phyloP scores from a whole-genome alignment of 1,139 yeast genomes.

The Taphrina deformans region DNA sequence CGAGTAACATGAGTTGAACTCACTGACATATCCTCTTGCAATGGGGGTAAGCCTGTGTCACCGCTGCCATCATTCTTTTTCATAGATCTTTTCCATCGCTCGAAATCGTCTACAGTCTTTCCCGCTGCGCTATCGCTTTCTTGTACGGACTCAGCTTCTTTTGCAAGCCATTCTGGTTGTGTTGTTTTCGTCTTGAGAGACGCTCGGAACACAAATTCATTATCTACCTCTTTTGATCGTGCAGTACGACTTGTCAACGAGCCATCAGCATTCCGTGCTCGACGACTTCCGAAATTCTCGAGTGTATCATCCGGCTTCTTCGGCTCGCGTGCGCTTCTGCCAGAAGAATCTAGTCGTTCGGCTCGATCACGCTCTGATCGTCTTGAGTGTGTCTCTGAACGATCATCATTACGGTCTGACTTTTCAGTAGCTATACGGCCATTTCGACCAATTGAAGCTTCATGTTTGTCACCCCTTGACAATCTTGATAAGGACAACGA shows the following conservation, averaged over 20 bases:
- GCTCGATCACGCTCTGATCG: conserved; percentile 13
- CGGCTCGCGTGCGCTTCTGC: background rate
- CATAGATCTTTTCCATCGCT: conserved; percentile 30
- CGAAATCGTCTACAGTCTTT: conserved; percentile 29
- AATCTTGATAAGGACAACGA: background rate
- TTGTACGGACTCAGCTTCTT: background rate
- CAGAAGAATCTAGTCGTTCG: background rate
- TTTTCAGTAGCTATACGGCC: background rate
- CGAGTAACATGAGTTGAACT: background rate
- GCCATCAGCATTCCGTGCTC: background rate
- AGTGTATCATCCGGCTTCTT: conserved; percentile 11
- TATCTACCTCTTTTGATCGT: background rate
- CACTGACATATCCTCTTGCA: background rate
- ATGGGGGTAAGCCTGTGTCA: conserved; percentile 12
- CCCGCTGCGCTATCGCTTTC: conserved; percentile 10
- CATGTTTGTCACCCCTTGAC: background rate
- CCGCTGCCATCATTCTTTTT: conserved; percentile 23
- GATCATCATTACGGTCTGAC: conserved; percentile 11
- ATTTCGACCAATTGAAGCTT: background rate
- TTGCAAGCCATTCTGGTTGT: conserved; percentile 7
- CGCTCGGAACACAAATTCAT: background rate
- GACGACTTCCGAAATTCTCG: conserved; percentile 8
- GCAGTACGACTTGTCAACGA: background rate
- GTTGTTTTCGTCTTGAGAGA: background rate
- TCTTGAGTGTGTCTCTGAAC: background rate